Base-by-base conservation (phyloP, 306 rosid genomes). In the Medicago lupulina region DNA sequence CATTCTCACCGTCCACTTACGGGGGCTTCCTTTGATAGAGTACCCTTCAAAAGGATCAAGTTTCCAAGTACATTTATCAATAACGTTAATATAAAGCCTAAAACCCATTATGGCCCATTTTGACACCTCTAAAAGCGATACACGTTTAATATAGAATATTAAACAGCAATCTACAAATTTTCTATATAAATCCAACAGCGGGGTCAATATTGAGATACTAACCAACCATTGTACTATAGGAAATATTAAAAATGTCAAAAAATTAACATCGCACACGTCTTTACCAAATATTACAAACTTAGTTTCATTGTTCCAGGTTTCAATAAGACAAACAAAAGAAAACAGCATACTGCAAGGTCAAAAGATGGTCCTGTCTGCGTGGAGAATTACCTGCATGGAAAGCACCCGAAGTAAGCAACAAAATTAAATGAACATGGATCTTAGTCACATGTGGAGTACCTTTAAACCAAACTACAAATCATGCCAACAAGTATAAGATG, bases 351-450 rank as follows among this genome's bases (percentile, higher is more conserved):
- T 63, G 74, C 70, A 74, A 85, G 70, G 63, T 82, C 82, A 73
- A 79, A 43, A 53, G 71, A 51, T 63, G 43, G 75, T 69, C 84
- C 83, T 18, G 67, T 85, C 79, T 41, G 68, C 74, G 50, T 58
- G 72, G 38, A 76, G 85, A 41, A 76, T 84, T 19, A 50, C 90
- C 88, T 86, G 79, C 63, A 74, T 21, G 11, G 53, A 84, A 80
- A 25, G 40, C 7, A 40, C 15, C 4, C 49, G 21, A 41, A 55
- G 21, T 62, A 28, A 23, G 70, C 49, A 41, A 53, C 38, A 68
- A 38, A 51, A 12, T 36, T 79, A 38, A 64, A 14, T 66, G 68
- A 31, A 61, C 39, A 28, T 71, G 57, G 80, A 78, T 53, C n/a
- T 23, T 49, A 19, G 38, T 65, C 50, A 47, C 63, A 67, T 31